Evolutionary conservation across 2,329 filamentous ascomycete genomes (phyloP).

Genomic region (Diplodia corticola): DNA sequence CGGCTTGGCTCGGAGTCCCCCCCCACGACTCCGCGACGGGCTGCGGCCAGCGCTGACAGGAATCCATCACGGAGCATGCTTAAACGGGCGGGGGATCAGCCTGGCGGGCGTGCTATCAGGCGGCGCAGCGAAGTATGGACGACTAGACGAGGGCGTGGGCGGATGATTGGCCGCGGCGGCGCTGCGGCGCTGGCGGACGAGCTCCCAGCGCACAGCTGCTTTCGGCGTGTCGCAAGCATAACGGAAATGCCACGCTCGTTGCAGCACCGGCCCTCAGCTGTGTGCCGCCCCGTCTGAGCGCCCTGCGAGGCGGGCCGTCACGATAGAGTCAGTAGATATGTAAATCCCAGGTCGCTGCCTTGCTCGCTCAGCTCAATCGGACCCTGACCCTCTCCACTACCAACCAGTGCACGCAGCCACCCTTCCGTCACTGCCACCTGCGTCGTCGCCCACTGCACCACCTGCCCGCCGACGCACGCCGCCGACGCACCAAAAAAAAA

Average conservation of each 20-base stretch:
- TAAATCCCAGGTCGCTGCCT: not conserved
- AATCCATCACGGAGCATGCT: slow-evolving; percentile 13
- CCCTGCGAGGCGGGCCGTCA: slow-evolving; percentile 6
- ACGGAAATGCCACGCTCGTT: slow-evolving; percentile 11
- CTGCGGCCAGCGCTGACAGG: slow-evolving; percentile 1
- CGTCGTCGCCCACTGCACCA: not conserved
- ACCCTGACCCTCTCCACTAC: not conserved
- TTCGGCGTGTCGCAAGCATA: slow-evolving; percentile 19
- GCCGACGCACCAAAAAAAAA: not conserved
- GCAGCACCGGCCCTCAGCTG: not conserved
- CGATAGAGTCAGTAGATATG: slow-evolving; percentile 21
- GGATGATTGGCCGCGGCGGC: slow-evolving; percentile 20
- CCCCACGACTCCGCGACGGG: slow-evolving; percentile 17
- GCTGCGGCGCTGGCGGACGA: slow-evolving; percentile 6
- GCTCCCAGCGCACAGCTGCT: slow-evolving; percentile 17
- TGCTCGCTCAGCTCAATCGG: not conserved
- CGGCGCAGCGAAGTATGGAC: not conserved
- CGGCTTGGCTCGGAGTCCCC: slow-evolving; percentile 5
- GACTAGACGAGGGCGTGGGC: not conserved
- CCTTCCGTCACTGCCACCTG: not conserved
- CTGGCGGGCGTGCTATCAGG: not conserved
- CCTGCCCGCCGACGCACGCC: not conserved
- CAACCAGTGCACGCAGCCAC: not conserved
- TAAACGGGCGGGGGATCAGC: slow-evolving; percentile 12
- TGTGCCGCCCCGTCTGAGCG: not conserved